phyloP scores from a whole-genome alignment of 768 basidiomycete species.

The Hygrophoropsis aurantiaca region DNA sequence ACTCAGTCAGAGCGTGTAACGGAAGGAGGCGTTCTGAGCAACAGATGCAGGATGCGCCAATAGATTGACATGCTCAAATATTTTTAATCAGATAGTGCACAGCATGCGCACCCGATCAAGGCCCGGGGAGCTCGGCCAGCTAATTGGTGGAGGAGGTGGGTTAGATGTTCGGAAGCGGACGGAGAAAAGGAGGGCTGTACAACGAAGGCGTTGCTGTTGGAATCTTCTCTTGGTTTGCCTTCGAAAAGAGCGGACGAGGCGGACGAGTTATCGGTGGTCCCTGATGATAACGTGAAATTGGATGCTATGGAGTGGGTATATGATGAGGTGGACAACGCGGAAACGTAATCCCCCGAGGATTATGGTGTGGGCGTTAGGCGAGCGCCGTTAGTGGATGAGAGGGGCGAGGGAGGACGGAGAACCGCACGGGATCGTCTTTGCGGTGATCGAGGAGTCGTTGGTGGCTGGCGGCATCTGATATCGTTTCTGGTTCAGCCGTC shows the following conservation, averaged over 20 bases:
- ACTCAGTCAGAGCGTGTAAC: no score
- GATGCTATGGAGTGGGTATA: slow-evolving; percentile 70
- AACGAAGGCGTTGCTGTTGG: slow-evolving; percentile 67
- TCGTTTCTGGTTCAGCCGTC: slow-evolving; percentile 63
- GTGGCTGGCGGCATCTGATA: slow-evolving; percentile 54
- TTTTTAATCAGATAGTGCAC: no score
- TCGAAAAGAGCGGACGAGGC: slow-evolving; percentile 72
- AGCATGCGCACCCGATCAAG: no score
- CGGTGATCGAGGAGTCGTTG: slow-evolving; percentile 84
- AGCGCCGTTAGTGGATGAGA: slow-evolving; percentile 22
- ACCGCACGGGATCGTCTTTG: slow-evolving; percentile 88
- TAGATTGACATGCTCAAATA: no score
- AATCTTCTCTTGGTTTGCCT: slow-evolving; percentile 48
- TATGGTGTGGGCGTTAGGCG: slow-evolving; percentile 56
- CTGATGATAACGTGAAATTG: slow-evolving; percentile 69
- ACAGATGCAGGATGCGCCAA: no score
- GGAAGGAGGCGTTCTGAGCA: no score
- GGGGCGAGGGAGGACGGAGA: slow-evolving; percentile 63
- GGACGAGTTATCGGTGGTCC: slow-evolving; percentile 73
- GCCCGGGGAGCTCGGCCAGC: no score
- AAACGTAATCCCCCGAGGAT: slow-evolving; percentile 67
- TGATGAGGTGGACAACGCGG: slow-evolving; percentile 73
- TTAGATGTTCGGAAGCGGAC: no score
- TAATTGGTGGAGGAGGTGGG: no score
- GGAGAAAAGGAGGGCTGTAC: no score